A percentile compares a stretch with the other conserved stretches of the same genome.
Evolutionary conservation across 495 filamentous ascomycete genomes (phyloP).

Genomic region (Recurvomyces mirabilis): DNA sequence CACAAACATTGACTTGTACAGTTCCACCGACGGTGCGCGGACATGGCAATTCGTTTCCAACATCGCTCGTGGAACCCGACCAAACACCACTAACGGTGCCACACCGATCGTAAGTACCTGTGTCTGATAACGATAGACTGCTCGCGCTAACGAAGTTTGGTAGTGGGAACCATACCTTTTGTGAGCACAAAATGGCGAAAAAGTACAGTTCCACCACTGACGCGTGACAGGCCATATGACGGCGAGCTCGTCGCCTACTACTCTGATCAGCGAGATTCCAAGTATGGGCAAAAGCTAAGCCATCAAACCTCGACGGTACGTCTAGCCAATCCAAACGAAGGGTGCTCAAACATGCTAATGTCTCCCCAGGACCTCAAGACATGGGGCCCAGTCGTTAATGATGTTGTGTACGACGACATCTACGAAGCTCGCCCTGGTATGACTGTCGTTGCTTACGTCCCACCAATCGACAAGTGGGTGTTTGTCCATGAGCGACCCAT

Average conservation of each 20-base stretch:
- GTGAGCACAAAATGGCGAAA: too few relatives aligned
- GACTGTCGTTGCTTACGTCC: constrained; percentile 49
- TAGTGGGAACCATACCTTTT: constrained; percentile 56
- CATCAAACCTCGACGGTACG: constrained; percentile 46
- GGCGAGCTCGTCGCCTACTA: constrained; percentile 53
- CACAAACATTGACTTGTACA: constrained; percentile 59
- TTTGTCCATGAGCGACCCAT: constrained; percentile 42
- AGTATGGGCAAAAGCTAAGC: constrained; percentile 53
- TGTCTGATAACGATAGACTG: too few relatives aligned
- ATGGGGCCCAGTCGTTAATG: constrained; percentile 50
- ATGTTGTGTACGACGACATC: constrained; percentile 42
- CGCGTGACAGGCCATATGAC: constrained; percentile 37
- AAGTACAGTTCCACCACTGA: too few relatives aligned
- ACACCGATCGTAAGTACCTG: constrained; percentile 54
- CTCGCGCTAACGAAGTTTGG: too few relatives aligned
- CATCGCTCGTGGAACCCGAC: constrained; percentile 50
- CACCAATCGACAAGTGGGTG: constrained; percentile 46
- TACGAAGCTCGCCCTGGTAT: constrained; percentile 61
- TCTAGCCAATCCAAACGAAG: too few relatives aligned
- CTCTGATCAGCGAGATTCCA: constrained; percentile 55
- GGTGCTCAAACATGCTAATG: too few relatives aligned
- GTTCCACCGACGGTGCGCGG: constrained; percentile 43
- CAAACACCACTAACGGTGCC: constrained; percentile 47
- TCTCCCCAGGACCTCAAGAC: constrained; percentile 41
- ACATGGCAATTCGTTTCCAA: constrained; percentile 57